phyloP scores from a whole-genome alignment of 1,284 basidiomycete genomes.

The Ustilago esculenta region DNA sequence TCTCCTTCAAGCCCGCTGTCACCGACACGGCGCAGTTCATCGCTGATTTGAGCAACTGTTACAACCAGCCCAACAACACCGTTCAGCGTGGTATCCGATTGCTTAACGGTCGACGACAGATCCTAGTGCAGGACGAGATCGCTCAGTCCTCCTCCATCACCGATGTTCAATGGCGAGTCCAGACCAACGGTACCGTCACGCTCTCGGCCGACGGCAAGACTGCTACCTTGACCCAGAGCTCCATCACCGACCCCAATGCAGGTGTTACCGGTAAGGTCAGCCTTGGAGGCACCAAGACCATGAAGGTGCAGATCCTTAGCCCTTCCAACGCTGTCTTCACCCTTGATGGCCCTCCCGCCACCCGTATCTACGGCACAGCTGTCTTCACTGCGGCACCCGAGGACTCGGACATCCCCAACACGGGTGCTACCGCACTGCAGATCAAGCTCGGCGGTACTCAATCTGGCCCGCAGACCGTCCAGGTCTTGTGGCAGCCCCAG shows the following conservation, averaged over 20 bases:
- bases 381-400: slow-evolving; percentile 71
- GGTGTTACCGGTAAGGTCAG: slow-evolving; percentile 68
- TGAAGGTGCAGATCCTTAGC: slow-evolving; percentile 72
- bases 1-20: slow-evolving; percentile 71
- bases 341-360: slow-evolving; percentile 29
- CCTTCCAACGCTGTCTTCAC: slow-evolving; percentile 71
- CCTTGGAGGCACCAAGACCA: slow-evolving; percentile 63
- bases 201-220: slow-evolving; percentile 68
- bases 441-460: slow-evolving; percentile 72
- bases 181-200: slow-evolving; percentile 81
- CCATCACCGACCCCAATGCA: slow-evolving; percentile 71
- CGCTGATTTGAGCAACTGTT: slow-evolving; percentile 81
- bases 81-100: slow-evolving; percentile 87
- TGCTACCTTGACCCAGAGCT: slow-evolving; percentile 75
- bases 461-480: slow-evolving; percentile 69
- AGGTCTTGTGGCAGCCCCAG: slow-evolving; percentile 67
- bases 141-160: slow-evolving; percentile 42
- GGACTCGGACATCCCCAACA: slow-evolving; percentile 77
- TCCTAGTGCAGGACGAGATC: slow-evolving; percentile 74
- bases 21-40: slow-evolving; percentile 85
- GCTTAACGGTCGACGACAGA: slow-evolving; percentile 85
- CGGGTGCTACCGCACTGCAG: slow-evolving; percentile 80
- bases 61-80: slow-evolving; percentile 73
- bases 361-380: slow-evolving; percentile 73
- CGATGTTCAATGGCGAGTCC: slow-evolving; percentile 86